phyloP scores from a whole-genome alignment of 2,329 filamentous ascomycete species.

The Emericellopsis cladophorae region DNA sequence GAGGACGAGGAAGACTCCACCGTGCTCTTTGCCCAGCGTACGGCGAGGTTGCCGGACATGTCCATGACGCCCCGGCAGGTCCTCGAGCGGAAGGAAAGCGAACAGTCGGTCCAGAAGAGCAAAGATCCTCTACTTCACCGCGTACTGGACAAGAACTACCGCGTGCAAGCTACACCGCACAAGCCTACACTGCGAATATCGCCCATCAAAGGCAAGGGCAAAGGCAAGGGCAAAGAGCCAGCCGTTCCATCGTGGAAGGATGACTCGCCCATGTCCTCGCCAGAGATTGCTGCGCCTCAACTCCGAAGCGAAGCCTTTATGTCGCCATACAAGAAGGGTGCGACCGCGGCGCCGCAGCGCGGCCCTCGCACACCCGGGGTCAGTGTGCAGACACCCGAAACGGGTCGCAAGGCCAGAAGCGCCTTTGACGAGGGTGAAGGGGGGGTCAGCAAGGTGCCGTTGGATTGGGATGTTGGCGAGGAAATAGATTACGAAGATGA shows the following conservation, averaged over 20 bases:
- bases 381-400: slow-evolving; percentile 66
- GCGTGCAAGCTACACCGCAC: slow-evolving; percentile 82
- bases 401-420: slow-evolving; percentile 35
- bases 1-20: slow-evolving; percentile 31
- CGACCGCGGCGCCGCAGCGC: slow-evolving; percentile 24
- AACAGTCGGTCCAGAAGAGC: slow-evolving; percentile 21
- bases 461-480: slow-evolving; percentile 53
- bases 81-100: slow-evolving; percentile 12
- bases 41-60: slow-evolving; percentile 46
- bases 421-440: slow-evolving; percentile 23
- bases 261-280: slow-evolving; percentile 55
- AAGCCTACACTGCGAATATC: slow-evolving; percentile 34
- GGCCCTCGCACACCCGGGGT: slow-evolving; percentile 65
- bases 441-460: slow-evolving; percentile 31
- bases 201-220: slow-evolving; percentile 26
- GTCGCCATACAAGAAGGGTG: slow-evolving; percentile 48
- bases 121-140: slow-evolving; percentile 78
- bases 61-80: slow-evolving; percentile 50
- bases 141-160: slow-evolving; percentile 91
- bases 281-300: slow-evolving; percentile 69
- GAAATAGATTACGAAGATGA: slow-evolving; percentile 57
- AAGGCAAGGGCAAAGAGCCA: slow-evolving; percentile 19
- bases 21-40: slow-evolving; percentile 36
- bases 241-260: slow-evolving; percentile 23
- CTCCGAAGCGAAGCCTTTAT: slow-evolving; percentile 78